Percentiles rank a stretch among this genome's conserved stretches.
Conservation (phyloP, 2,329 filamentous ascomycete species). For the Colletotrichum sp. region DNA sequence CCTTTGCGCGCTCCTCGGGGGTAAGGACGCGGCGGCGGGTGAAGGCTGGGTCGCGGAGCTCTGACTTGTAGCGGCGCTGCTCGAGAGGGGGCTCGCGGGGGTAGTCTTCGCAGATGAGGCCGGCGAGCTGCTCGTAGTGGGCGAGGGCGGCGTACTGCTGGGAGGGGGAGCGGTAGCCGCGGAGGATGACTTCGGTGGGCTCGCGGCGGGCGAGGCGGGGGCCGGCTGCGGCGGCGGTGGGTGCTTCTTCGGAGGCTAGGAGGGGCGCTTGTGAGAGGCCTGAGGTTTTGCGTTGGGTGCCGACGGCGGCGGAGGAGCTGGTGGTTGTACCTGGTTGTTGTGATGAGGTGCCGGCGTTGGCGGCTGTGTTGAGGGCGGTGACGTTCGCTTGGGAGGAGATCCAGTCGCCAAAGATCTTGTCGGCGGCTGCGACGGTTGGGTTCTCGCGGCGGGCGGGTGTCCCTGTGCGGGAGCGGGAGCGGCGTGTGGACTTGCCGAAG, state of each 20-base stretch:
- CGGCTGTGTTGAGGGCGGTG: conserved; percentile 25
- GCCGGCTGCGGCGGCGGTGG: conserved; percentile 27
- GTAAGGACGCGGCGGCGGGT: conserved; percentile 70
- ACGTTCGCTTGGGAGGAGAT: conserved; percentile 51
- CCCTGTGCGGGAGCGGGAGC: conserved; percentile 66
- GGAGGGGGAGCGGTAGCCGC: conserved; percentile 72
- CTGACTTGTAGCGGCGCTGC: conserved; percentile 73
- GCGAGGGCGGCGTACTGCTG: conserved; percentile 86
- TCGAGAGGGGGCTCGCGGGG: conserved; percentile 79
- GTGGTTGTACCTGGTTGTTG: not conserved
- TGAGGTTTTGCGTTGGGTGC: conserved; percentile 38
- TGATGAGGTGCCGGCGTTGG: conserved; percentile 16
- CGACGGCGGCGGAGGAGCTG: conserved; percentile 6
- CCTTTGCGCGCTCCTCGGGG: conserved; percentile 75
- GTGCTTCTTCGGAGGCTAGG: conserved; percentile 38
- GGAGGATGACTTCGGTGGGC: conserved; percentile 79
- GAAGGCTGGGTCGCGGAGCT: conserved; percentile 75
- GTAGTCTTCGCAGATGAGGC: conserved; percentile 91
- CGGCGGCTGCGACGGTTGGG: conserved; percentile 65
- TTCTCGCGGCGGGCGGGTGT: conserved; percentile 65
- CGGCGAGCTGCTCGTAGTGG: conserved; percentile 87
- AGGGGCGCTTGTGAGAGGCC: conserved; percentile 37
- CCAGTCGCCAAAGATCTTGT: conserved; percentile 66
- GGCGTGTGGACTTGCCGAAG: conserved; percentile 70
- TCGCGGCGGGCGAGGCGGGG: conserved; percentile 39